A percentile compares a stretch with the other conserved stretches of the same genome.
phyloP scores from a whole-genome alignment of 2,329 filamentous ascomycete species.

The Aspergillus japonicus region DNA sequence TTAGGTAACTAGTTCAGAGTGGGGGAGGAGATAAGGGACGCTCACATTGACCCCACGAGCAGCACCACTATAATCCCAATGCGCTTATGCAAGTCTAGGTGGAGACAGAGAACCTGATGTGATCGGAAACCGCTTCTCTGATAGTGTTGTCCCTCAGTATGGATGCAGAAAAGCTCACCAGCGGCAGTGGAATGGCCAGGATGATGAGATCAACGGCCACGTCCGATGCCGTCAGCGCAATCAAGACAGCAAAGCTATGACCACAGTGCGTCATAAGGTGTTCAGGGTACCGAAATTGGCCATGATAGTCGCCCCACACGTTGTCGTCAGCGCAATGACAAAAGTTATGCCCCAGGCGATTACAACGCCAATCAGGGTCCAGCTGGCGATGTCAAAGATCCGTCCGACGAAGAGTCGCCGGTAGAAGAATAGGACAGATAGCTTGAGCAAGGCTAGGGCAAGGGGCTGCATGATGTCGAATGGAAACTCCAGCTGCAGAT shows the following conservation, averaged over 20 bases:
- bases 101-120: neutral
- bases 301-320: neutral
- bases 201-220: neutral
- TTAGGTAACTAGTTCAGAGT: no score
- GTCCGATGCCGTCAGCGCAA: neutral
- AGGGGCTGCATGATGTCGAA: neutral
- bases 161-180: neutral
- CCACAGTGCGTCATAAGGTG: neutral
- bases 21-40: no score
- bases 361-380: neutral
- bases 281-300: neutral
- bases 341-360: neutral
- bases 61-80: neutral
- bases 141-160: neutral
- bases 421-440: neutral
- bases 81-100: neutral
- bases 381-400: neutral
- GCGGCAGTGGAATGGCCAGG: neutral
- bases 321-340: neutral
- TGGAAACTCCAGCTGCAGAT: neutral
- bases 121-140: no score
- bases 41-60: neutral
- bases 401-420: neutral
- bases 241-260: neutral
- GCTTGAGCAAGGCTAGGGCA: neutral